These are phyloP conservation scores for Ceratocystis eucalypticola DNA, from an alignment of 2,329 filamentous ascomycete species.

Conservation along the genomic window DNA sequence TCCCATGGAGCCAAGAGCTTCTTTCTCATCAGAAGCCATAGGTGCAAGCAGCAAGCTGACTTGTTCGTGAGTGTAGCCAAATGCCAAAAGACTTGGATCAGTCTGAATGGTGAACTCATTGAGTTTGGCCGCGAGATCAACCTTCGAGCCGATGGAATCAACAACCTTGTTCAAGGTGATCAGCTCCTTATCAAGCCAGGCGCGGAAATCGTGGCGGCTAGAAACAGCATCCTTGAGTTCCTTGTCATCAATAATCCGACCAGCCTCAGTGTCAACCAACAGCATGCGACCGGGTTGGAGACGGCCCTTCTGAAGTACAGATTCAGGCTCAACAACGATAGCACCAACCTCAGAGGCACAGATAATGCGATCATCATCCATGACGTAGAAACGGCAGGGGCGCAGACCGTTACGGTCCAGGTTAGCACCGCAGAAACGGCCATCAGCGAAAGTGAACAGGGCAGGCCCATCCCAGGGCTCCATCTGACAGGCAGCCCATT, in stretches of 20 bases:
- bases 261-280: conserved; percentile 76
- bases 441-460: conserved; percentile 92
- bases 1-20: conserved; percentile 93
- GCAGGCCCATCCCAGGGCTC: conserved; percentile 97
- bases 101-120: conserved; percentile 63
- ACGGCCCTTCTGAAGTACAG: conserved; percentile 81
- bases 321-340: conserved; percentile 80
- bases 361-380: conserved; percentile 92
- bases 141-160: conserved; percentile 43
- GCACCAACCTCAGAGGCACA: conserved; percentile 95
- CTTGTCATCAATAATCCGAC: conserved; percentile 84
- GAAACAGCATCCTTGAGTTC: conserved; percentile 84
- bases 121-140: conserved; percentile 54
- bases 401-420: conserved; percentile 89
- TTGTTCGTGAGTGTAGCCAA: conserved; percentile 91
- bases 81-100: conserved; percentile 71
- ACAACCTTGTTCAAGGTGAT: conserved; percentile 67
- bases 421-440: conserved; percentile 92
- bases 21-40: conserved; percentile 95
- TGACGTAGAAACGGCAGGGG: conserved; percentile 92
- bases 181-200: conserved; percentile 77
- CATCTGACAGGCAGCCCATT: conserved; percentile 98
- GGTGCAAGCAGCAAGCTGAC: conserved; percentile 81
- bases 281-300: conserved; percentile 93
- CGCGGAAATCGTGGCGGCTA: conserved; percentile 72